Percentiles rank a stretch among this genome's conserved stretches.
These are phyloP conservation scores for Salix viminalis DNA, from an alignment of 345 rosid species.

Conservation along the genomic window DNA sequence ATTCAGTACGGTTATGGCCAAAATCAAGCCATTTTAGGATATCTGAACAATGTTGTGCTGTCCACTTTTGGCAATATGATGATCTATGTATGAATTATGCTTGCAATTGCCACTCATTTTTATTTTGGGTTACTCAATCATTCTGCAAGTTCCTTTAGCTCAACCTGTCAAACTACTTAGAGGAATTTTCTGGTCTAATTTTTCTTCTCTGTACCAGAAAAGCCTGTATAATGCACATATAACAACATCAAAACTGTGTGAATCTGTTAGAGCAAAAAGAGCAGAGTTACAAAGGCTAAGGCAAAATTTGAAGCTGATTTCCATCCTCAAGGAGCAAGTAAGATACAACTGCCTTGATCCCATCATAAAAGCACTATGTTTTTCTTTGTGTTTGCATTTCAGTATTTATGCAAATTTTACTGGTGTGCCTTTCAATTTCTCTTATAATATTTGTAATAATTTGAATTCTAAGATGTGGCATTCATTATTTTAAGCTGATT, in stretches of 20 bases:
- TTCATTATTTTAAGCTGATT: neutral
- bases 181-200: neutral
- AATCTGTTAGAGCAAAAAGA: conserved; percentile 66
- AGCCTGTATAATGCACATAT: conserved; percentile 54
- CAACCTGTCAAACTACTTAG: neutral
- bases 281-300: conserved; percentile 53
- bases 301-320: conserved; percentile 60
- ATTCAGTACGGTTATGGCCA: neutral
- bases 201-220: conserved; percentile 46
- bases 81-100: neutral
- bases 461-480: neutral
- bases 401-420: neutral
- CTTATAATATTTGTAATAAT: neutral
- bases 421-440: neutral
- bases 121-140: neutral
- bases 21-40: neutral
- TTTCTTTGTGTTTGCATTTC: neutral
- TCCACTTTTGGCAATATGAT: neutral
- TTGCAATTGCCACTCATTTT: neutral
- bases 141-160: neutral
- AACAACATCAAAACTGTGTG: conserved; percentile 54
- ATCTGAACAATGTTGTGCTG: neutral
- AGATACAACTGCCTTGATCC: conserved; percentile 6
- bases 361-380: neutral
- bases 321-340: conserved; percentile 71